Percentiles rank a stretch among this genome's conserved stretches.
Evolutionary conservation across 345 rosid species (phyloP).

Genomic region (Populus tremula): DNA sequence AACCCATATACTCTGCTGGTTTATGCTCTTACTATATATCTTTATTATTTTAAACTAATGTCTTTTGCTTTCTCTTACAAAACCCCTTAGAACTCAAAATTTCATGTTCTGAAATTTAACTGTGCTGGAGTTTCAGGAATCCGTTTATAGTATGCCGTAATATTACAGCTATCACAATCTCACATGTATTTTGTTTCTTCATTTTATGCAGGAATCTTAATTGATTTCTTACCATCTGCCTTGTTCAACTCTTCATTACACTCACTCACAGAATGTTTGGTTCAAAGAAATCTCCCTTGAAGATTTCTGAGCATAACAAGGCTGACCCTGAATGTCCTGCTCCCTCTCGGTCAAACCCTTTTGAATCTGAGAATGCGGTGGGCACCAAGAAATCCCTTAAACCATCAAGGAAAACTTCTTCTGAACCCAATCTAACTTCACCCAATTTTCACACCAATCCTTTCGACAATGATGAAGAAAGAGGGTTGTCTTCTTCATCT

Average conservation of each 20-base stretch:
- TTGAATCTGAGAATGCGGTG: conserved; percentile 69
- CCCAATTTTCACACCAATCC: conserved; percentile 44
- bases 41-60: too few species aligned
- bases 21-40: too few species aligned
- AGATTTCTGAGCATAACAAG: conserved; percentile 48
- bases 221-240: background rate
- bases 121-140: background rate
- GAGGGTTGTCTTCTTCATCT: conserved; percentile 32
- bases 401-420: conserved; percentile 51
- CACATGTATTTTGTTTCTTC: conserved; percentile 14
- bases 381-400: conserved; percentile 50
- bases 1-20: too few species aligned
- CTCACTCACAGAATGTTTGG: conserved; percentile 51
- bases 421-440: conserved; percentile 49
- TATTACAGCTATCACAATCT: background rate
- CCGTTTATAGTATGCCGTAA: background rate
- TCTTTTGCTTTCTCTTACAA: too few species aligned
- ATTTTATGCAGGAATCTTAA: conserved; percentile 28
- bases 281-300: conserved; percentile 63
- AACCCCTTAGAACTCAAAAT: background rate
- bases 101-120: too few species aligned
- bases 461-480: conserved; percentile 45
- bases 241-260: too few species aligned
- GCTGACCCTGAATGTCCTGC: conserved; percentile 38
- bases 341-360: conserved; percentile 64